A percentile compares a stretch with the other conserved stretches of the same genome.
Conservation (phyloP, 495 filamentous ascomycete species). For the Sabuloglossum arenarium region DNA sequence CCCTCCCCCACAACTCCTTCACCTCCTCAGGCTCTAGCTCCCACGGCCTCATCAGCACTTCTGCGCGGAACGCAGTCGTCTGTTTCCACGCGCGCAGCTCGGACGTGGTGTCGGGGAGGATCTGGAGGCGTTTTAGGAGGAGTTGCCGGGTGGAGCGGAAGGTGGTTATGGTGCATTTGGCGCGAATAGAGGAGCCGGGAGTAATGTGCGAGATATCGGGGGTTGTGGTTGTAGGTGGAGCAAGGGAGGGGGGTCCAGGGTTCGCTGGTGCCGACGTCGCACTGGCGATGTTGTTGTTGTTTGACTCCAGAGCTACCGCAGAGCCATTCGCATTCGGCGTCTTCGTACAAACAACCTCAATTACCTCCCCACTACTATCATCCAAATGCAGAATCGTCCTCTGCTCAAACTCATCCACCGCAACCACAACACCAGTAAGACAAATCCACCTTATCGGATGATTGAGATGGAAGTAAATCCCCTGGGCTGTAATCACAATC, state of each 20-base stretch:
- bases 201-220: conserved; percentile 29
- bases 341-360: conserved; percentile 31
- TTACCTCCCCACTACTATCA: conserved; percentile 61
- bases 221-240: conserved; percentile 14
- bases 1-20: conserved; percentile 28
- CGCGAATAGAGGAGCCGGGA: conserved; percentile 48
- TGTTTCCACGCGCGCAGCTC: conserved; percentile 65
- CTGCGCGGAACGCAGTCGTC: conserved; percentile 34
- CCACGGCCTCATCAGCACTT: conserved; percentile 53
- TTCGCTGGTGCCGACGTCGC: not conserved
- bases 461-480: conserved; percentile 62
- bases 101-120: conserved; percentile 40
- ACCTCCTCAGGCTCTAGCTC: conserved; percentile 31
- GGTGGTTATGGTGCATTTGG: conserved; percentile 47
- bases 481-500: conserved; percentile 28
- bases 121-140: conserved; percentile 38
- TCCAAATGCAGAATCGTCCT: conserved; percentile 34
- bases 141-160: conserved; percentile 49
- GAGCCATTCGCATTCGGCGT: not conserved
- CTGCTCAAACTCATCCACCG: conserved; percentile 42
- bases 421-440: conserved; percentile 54
- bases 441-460: conserved; percentile 79
- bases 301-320: not conserved
- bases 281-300: not conserved
- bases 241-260: not conserved